Conservation (phyloP, 352 stramenopile species). For the Phytopythium delawarense region DNA sequence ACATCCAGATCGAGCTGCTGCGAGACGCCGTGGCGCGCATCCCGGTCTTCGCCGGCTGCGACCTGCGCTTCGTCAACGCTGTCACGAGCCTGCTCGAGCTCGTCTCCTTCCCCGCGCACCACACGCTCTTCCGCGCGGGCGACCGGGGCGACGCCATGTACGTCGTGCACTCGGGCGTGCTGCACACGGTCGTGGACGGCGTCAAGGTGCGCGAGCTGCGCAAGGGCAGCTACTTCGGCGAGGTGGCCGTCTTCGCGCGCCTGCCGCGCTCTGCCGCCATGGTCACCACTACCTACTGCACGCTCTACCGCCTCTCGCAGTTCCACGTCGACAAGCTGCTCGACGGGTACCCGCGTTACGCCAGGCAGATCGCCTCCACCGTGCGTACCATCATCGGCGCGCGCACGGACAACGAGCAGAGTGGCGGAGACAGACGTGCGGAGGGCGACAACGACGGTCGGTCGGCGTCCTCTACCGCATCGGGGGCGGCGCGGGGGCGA, state of each 20-base stretch:
- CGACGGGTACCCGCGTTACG: constrained; percentile 45
- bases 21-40: constrained; percentile 44
- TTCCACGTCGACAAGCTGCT: constrained; percentile 49
- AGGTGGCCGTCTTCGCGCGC: constrained; percentile 60
- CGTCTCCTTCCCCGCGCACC: constrained; percentile 46
- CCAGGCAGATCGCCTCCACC: constrained; percentile 23
- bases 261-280: constrained; percentile 59
- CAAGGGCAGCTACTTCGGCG: constrained; percentile 64
- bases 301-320: constrained; percentile 48
- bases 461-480: neutral
- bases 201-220: constrained; percentile 66
- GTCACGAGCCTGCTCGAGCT: constrained; percentile 54
- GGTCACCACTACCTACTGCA: constrained; percentile 62
- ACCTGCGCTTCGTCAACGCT: constrained; percentile 53
- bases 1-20: constrained; percentile 68
- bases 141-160: constrained; percentile 75
- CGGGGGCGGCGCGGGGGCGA: neutral
- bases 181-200: constrained; percentile 53
- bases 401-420: neutral
- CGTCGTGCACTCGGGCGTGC: constrained; percentile 55
- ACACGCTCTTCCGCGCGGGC: constrained; percentile 47
- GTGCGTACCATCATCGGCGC: constrained; percentile 1
- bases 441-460: neutral
- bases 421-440: neutral
- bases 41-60: constrained; percentile 56